A percentile compares a stretch with the other conserved stretches of the same genome.
phyloP scores from a whole-genome alignment of 306 rosid genomes.

The Castanospermum australe region DNA sequence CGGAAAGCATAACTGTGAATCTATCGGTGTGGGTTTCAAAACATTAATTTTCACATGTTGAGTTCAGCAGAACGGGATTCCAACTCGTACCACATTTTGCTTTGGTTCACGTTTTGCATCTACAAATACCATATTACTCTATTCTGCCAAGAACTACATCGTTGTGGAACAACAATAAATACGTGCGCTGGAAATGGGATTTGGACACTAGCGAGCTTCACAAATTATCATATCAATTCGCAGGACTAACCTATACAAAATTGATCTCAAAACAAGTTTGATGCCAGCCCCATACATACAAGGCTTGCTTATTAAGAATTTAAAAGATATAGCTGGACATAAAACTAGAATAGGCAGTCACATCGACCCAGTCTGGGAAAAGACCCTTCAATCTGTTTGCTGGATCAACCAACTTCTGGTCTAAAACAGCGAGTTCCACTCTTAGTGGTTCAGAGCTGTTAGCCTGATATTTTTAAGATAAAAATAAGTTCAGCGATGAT shows the following conservation, averaged over 20 bases:
- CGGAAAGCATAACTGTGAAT: too few species aligned
- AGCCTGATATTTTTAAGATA: slow-evolving; percentile 49
- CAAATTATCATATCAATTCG: slow-evolving; percentile 3
- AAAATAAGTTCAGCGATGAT: neutral
- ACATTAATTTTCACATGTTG: neutral
- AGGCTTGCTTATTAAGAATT: neutral
- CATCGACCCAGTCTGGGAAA: slow-evolving; percentile 90
- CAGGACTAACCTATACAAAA: slow-evolving; percentile 29
- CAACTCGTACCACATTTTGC: neutral
- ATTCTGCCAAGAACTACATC: neutral
- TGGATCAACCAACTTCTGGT: slow-evolving; percentile 63
- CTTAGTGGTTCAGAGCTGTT: slow-evolving; percentile 60
- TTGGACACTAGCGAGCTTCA: neutral
- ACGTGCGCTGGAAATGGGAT: neutral
- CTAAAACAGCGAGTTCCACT: slow-evolving; percentile 82
- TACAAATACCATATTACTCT: neutral
- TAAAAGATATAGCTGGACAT: slow-evolving; percentile 64
- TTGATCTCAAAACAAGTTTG: neutral
- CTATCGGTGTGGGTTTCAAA: too few species aligned
- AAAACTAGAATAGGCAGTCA: slow-evolving; percentile 69
- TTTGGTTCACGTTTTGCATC: neutral
- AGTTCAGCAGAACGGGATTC: neutral
- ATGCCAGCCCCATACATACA: neutral
- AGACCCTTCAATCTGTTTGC: slow-evolving; percentile 72
- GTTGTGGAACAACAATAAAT: neutral